phyloP scores from a whole-genome alignment of 805 yeast genomes.

The Candida insectalens region DNA sequence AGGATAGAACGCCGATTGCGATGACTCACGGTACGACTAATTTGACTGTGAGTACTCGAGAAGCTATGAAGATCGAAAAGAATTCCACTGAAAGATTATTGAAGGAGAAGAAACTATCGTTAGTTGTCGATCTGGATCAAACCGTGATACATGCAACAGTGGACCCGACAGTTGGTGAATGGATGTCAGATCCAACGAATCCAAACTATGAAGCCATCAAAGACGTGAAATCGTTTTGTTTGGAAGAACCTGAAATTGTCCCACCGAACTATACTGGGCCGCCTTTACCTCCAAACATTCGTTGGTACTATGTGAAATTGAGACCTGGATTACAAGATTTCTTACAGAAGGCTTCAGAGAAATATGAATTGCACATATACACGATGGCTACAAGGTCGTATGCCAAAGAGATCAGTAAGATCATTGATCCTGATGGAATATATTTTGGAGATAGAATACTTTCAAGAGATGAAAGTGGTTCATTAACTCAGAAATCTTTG shows the following conservation, averaged over 20 bases:
- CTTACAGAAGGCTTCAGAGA: conserved; percentile 47
- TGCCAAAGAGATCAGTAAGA: conserved; percentile 80
- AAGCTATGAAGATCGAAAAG: conserved; percentile 78
- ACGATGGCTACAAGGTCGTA: conserved; percentile 97
- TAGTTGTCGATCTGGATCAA: conserved; percentile 95
- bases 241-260: conserved; percentile 63
- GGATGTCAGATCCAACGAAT: conserved; percentile 80
- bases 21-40: conserved; percentile 88
- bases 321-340: conserved; percentile 82
- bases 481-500: conserved; percentile 78
- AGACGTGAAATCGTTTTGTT: conserved; percentile 68
- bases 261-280: conserved; percentile 57
- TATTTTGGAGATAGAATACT: conserved; percentile 87
- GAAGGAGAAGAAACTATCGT: conserved; percentile 58
- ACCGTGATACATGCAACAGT: conserved; percentile 97
- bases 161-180: conserved; percentile 93
- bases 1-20: conserved; percentile 71
- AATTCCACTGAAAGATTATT: conserved; percentile 51
- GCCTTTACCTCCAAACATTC: conserved; percentile 43
- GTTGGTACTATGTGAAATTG: conserved; percentile 88
- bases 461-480: conserved; percentile 92
- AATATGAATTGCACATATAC: conserved; percentile 87
- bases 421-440: conserved; percentile 82
- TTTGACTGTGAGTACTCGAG: conserved; percentile 72
- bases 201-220: conserved; percentile 80